A percentile compares a stretch with the other conserved stretches of the same genome.
These are phyloP conservation scores for Cladosporium austrohemisphaericum DNA, from an alignment of 2,329 filamentous ascomycete genomes.

Conservation along the genomic window DNA sequence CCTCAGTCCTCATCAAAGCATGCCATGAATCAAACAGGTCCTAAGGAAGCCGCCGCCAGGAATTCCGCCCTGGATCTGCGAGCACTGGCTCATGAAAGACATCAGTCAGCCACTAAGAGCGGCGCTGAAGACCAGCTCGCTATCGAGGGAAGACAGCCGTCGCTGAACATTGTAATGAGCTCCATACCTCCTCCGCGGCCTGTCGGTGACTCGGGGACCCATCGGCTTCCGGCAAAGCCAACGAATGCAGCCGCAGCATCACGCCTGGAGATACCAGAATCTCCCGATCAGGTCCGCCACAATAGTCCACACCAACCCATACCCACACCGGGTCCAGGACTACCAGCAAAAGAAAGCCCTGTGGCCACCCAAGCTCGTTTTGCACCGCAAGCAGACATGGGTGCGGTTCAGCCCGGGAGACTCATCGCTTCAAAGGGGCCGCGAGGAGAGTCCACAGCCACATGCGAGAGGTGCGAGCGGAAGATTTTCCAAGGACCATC, in stretches of 20 bases:
- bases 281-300: conserved; percentile 2
- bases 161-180: too few species aligned
- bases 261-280: conserved; percentile 5
- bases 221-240: background rate
- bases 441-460: background rate
- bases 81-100: background rate
- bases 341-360: background rate
- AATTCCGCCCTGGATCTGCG: conserved; percentile 9
- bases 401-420: background rate
- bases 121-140: background rate
- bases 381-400: background rate
- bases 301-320: background rate
- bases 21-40: background rate
- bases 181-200: background rate
- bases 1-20: too few species aligned
- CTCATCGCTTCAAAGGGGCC: background rate
- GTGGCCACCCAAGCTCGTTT: too few species aligned
- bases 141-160: too few species aligned
- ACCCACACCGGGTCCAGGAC: background rate
- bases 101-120: background rate
- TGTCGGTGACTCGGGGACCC: background rate
- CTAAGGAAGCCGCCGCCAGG: background rate
- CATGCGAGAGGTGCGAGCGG: background rate
- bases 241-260: too few species aligned
- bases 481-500: background rate